Evolutionary conservation across 768 basidiomycete genomes (phyloP), one percentile per base, ranked within the genome.

Genomic region (Russula abietina): DNA sequence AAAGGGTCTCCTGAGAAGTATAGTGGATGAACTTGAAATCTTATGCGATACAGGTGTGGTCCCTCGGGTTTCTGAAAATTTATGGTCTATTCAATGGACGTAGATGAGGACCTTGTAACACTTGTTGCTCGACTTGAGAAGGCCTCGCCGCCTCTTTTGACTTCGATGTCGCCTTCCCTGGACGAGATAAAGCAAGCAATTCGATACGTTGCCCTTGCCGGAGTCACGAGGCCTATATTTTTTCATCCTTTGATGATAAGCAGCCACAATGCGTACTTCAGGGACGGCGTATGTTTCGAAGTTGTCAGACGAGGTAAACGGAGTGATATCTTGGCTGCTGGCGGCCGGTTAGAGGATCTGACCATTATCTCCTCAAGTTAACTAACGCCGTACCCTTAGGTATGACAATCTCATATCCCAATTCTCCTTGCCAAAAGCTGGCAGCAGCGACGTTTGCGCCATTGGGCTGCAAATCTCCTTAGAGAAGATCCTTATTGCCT

Each of bases 181-280:
- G 79, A 81, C 12, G 87, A 91, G 62, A 78, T 93, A 55, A 83
- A 83, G 72, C 77, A 78, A 38, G 84, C 84, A 0, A 76, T 90
- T 17, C 79, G 82, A 51, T 82, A 81, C 59, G 85, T 87, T 3
- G 71, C 72, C 17, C 77, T 81, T 4, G 81, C 87, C 0, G 89
- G 89, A 0, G 85, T 91, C 22, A 74, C 77, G 2, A 76, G 83
- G n/a, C 78, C 80, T 0, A 81, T 93, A 54, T 76, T 77, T 46
- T 84, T 93, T 74, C 82, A 81, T 62, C 91, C 90, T 3, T 75
- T 92, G 30, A 88, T 91, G 85, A 76, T 90, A 28, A 83, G 83
- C 14, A 79, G 76, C 59, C 86, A 87, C 64, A 82, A 82, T 64
- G 71, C 76, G 1, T 78, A 86, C 68, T 90, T 91, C 76, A 83